Conservation (phyloP, 2,329 filamentous ascomycete genomes). For the Stromatinia cepivora region DNA sequence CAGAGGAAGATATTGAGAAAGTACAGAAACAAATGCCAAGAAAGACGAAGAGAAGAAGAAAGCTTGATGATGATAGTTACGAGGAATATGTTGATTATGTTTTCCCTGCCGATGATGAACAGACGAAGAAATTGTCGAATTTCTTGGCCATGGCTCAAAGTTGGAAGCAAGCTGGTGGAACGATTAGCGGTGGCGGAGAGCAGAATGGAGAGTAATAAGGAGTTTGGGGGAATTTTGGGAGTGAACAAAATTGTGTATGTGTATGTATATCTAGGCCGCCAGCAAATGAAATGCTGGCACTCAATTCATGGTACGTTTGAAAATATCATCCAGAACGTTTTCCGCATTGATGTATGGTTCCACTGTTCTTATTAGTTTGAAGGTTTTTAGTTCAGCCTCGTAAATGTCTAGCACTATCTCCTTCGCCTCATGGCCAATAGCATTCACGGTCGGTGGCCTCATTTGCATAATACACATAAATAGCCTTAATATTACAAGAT, state of each 20-base stretch:
- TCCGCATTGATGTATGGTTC: background rate
- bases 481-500: background rate
- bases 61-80: conserved; percentile 87
- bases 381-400: background rate
- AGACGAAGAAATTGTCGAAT: conserved; percentile 78
- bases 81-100: conserved; percentile 98
- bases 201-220: conserved; percentile 1
- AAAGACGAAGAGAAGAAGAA: conserved; percentile 87
- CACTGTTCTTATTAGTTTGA: background rate
- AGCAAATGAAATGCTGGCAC: background rate
- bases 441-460: too few species aligned
- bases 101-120: conserved; percentile 92
- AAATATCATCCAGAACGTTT: background rate
- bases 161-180: conserved; percentile 52
- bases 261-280: conserved; percentile 6
- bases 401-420: background rate
- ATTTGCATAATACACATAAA: background rate
- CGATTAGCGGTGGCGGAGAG: conserved; percentile 19
- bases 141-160: conserved; percentile 81
- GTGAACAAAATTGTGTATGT: conserved; percentile 1
- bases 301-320: conserved; percentile 7
- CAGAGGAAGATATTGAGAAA: conserved; percentile 70
- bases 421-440: too few species aligned
- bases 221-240: background rate
- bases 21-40: conserved; percentile 94